A percentile compares a stretch with the other conserved stretches of the same genome.
These are phyloP conservation scores for Cladosporium sp. DNA, from an alignment of 2,329 filamentous ascomycete species.

Conservation along the genomic window DNA sequence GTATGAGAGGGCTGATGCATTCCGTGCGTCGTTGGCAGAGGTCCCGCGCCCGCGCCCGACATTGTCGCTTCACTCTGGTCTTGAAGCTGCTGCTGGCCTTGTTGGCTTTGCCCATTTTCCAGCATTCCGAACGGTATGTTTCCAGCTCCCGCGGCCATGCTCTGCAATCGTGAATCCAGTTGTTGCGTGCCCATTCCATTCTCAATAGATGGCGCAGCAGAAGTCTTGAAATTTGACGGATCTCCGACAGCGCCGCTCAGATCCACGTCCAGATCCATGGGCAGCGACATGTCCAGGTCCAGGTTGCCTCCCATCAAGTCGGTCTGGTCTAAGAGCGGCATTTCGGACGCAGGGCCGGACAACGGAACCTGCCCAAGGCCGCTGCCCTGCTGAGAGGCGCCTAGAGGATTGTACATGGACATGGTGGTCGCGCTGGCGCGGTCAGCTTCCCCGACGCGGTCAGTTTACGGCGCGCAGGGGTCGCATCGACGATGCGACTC, in stretches of 20 bases:
- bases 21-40: conserved; percentile 50
- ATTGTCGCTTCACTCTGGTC: conserved; percentile 19
- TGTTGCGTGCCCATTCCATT: conserved; percentile 1
- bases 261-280: conserved; percentile 42
- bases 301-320: conserved; percentile 32
- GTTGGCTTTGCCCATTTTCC: conserved; percentile 19
- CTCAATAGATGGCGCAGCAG: background rate
- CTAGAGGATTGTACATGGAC: conserved; percentile 8
- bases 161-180: conserved; percentile 13
- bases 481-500: conserved; percentile 8
- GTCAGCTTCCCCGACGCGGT: background rate
- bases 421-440: conserved; percentile 4
- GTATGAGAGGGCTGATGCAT: conserved; percentile 41
- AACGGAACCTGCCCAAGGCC: conserved; percentile 19
- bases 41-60: conserved; percentile 47
- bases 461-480: conserved; percentile 3
- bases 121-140: conserved; percentile 18
- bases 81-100: conserved; percentile 25
- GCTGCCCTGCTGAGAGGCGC: background rate
- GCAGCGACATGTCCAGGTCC: conserved; percentile 41
- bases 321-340: conserved; percentile 65
- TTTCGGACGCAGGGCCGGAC: conserved; percentile 22
- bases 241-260: conserved; percentile 27
- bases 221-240: conserved; percentile 16
- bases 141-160: background rate